Conservation (phyloP, 306 rosid species). For the Glycine latifolia region DNA sequence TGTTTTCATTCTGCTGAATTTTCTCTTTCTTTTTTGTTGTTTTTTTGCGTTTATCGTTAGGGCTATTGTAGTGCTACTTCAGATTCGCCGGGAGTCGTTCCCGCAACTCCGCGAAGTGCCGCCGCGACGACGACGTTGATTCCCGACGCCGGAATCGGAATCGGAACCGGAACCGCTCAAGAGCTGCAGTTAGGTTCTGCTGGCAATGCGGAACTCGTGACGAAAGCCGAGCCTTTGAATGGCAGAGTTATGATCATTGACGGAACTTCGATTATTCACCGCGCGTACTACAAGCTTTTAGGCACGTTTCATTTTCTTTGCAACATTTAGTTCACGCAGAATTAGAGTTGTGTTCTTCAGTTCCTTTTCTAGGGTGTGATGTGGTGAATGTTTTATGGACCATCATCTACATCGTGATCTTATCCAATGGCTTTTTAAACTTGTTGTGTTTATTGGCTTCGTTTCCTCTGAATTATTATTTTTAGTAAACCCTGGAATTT, state of each 20-base stretch:
- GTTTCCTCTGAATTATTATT: background rate
- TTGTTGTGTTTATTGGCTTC: background rate
- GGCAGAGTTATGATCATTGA: slow-evolving; percentile 94
- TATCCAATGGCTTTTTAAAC: background rate
- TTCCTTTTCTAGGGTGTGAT: background rate
- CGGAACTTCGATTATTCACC: slow-evolving; percentile 83
- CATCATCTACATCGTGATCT: background rate
- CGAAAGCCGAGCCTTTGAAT: slow-evolving; percentile 49
- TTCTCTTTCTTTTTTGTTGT: background rate
- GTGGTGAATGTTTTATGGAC: background rate
- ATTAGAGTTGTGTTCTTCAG: background rate
- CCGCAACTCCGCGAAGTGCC: slow-evolving; percentile 45
- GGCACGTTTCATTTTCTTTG: slow-evolving; percentile 51
- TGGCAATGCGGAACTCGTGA: slow-evolving; percentile 41
- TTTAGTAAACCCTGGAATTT: background rate
- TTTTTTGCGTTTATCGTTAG: slow-evolving; percentile 47
- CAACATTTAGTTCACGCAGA: background rate
- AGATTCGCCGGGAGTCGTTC: slow-evolving; percentile 51
- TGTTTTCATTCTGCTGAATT: background rate
- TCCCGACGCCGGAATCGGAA: slow-evolving; percentile 52
- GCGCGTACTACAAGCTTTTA: slow-evolving; percentile 91
- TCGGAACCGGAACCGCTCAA: slow-evolving; percentile 56
- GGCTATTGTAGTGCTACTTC: slow-evolving; percentile 57
- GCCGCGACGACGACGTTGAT: slow-evolving; percentile 31
- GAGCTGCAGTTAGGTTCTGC: slow-evolving; percentile 47